A percentile compares a stretch with the other conserved stretches of the same genome.
phyloP scores from a whole-genome alignment of 305 asterid genomes.

The Plantago rigida region DNA sequence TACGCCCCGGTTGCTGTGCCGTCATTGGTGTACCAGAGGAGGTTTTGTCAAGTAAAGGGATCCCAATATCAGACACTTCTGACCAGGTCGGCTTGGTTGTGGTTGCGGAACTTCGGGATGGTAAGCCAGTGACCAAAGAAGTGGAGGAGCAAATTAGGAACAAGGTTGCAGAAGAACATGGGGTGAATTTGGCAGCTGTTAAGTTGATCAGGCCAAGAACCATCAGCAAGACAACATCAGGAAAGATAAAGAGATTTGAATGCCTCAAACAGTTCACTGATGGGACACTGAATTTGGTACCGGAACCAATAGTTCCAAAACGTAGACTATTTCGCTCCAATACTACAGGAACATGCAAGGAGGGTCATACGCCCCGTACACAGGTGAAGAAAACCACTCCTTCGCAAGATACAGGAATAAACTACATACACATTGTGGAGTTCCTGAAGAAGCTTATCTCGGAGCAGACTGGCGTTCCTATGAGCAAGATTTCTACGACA shows the following conservation, averaged over 20 bases:
- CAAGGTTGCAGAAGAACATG: constrained; percentile 68
- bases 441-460: constrained; percentile 47
- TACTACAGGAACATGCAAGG: constrained; percentile 71
- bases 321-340: constrained; percentile 50
- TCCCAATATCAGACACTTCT: constrained; percentile 40
- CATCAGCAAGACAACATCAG: constrained; percentile 66
- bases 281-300: constrained; percentile 49
- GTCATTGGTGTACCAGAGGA: constrained; percentile 75
- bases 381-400: constrained; percentile 28
- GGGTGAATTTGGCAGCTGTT: constrained; percentile 55
- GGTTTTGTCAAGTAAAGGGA: constrained; percentile 48
- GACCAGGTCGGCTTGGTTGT: constrained; percentile 75
- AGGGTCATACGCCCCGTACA: constrained; percentile 59
- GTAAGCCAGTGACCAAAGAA: constrained; percentile 42
- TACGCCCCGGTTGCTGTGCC: constrained; percentile 81
- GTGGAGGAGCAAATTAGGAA: constrained; percentile 41
- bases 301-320: constrained; percentile 38
- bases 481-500: constrained; percentile 48
- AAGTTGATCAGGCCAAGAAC: constrained; percentile 59
- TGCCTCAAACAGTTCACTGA: constrained; percentile 61
- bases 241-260: constrained; percentile 65
- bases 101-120: constrained; percentile 63
- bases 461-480: constrained; percentile 54
- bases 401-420: constrained; percentile 29
- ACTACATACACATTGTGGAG: constrained; percentile 42